phyloP scores from a whole-genome alignment of 176 grass and related monocot species.

The Hordeum vulgare region DNA sequence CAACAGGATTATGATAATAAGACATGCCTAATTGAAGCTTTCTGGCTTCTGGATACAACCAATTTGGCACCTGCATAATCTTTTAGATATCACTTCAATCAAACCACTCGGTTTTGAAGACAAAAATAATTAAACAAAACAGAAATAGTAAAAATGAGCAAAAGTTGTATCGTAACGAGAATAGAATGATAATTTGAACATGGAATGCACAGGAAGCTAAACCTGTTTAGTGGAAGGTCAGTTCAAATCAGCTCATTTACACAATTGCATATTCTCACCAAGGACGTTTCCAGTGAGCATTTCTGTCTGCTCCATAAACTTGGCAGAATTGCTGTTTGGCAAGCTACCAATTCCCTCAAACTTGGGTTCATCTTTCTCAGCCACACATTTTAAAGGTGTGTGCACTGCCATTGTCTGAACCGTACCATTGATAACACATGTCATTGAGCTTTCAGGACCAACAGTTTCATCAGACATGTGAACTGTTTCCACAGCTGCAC shows the following conservation, averaged over 20 bases:
- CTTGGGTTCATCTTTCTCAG: conserved; percentile 3
- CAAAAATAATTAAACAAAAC: conserved; percentile 12
- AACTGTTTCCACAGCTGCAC: background rate
- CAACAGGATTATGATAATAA: conserved; percentile 5
- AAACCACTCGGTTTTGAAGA: conserved; percentile 31
- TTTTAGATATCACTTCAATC: conserved; percentile 43
- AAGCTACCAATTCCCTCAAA: conserved; percentile 24
- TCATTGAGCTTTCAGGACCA: conserved; percentile 1
- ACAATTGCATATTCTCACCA: background rate
- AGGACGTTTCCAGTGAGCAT: background rate
- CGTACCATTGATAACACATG: background rate
- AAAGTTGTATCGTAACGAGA: conserved; percentile 18
- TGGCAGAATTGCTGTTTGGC: conserved; percentile 15
- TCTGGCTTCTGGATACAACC: conserved; percentile 23
- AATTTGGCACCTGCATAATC: conserved; percentile 45
- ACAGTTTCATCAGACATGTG: conserved; percentile 20
- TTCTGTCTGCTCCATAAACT: conserved; percentile 25
- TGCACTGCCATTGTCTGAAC: background rate
- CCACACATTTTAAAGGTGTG: background rate
- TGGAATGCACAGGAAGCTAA: conserved; percentile 34
- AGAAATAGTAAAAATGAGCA: background rate
- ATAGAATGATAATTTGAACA: conserved; percentile 2
- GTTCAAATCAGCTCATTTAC: conserved; percentile 27
- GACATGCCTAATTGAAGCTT: conserved; percentile 45
- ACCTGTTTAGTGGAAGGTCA: conserved; percentile 38